Evolutionary conservation across 495 filamentous ascomycete species (phyloP), one percentile per base, ranked within the genome.

Genomic region (Trichoderma erinaceum): DNA sequence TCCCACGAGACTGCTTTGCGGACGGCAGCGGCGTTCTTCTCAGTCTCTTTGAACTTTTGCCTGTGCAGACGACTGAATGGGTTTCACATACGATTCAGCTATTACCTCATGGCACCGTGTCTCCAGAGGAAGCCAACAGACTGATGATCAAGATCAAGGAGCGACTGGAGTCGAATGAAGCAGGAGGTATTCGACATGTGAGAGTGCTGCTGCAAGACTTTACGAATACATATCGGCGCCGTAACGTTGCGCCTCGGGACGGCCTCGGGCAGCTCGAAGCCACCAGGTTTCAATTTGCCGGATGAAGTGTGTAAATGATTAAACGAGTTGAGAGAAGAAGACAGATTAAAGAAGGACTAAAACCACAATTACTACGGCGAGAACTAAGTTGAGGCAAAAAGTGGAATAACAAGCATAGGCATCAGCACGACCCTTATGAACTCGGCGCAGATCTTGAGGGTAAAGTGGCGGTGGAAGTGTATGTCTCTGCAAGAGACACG

Each of bases 211-310:
- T 99, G 44, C 96, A 98, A 82, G 91, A 99, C 78, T 99, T 99
- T 75, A 97, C 96, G 8, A 97, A 92, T 72, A 89, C 86, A 46
- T 99, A 98, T 75, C 88, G 95, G 50, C 81, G 96, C 71, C 84
- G 96, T 71, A 97, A 99, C 76, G 90, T 99, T 15, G 93, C 93
- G 25, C 93, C 93, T n/a, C 79, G 93, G 67, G 93, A 97, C 72
- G 93, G 93, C 5, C 82, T 97, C 52, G 93, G 93, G 8, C 82
- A 90, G 70, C 77, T 97, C 50, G 91, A 96, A 78, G 92, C 92
- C 10, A 85, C 88, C 65, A 86, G 91, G 50, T 97, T 97, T 80
- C 89, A 89, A 71, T 97, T 96, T 74, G 83, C 79, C 70, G 89
- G 89, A 18, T 85, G 66, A 68, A 32, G 25, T 52, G n/a, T 6